Conservation (phyloP, 257 asterid species). For the Hygrophila difformis region DNA sequence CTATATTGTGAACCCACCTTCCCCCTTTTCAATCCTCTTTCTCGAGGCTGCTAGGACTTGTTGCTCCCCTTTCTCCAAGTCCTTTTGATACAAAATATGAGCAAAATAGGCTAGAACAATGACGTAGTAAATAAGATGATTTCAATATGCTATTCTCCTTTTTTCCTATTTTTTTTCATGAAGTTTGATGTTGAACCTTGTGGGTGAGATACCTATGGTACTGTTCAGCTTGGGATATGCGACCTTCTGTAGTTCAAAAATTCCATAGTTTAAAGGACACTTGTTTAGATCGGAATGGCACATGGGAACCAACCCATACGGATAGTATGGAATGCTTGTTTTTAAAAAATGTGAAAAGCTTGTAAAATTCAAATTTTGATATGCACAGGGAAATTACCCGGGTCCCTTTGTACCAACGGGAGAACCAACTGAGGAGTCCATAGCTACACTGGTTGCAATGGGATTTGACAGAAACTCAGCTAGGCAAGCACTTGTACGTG, state of each 20-base stretch:
- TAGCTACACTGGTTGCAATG: conserved; percentile 67
- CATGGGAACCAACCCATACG: too few species aligned
- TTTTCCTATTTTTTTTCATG: too few species aligned
- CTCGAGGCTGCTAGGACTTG: not conserved
- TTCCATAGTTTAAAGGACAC: too few species aligned
- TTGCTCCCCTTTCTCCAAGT: not conserved
- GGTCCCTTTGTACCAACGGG: conserved; percentile 32
- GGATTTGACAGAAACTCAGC: conserved; percentile 86
- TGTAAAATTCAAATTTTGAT: too few species aligned
- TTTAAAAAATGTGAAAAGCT: too few species aligned
- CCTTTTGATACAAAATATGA: not conserved
- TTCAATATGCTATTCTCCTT: not conserved
- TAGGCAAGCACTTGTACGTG: conserved; percentile 74
- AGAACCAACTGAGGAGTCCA: conserved; percentile 77
- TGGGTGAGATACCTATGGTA: too few species aligned
- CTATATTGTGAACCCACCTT: not conserved
- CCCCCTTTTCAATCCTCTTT: not conserved
- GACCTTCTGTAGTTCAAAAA: too few species aligned
- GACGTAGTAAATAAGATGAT: not conserved
- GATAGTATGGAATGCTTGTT: too few species aligned
- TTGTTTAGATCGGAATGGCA: too few species aligned
- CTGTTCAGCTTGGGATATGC: too few species aligned
- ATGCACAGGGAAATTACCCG: conserved; percentile 41
- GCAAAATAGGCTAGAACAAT: not conserved
- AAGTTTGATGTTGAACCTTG: too few species aligned